Evolutionary conservation across 768 basidiomycete genomes (phyloP).

Genomic region (Xanthoconium stramineum): DNA sequence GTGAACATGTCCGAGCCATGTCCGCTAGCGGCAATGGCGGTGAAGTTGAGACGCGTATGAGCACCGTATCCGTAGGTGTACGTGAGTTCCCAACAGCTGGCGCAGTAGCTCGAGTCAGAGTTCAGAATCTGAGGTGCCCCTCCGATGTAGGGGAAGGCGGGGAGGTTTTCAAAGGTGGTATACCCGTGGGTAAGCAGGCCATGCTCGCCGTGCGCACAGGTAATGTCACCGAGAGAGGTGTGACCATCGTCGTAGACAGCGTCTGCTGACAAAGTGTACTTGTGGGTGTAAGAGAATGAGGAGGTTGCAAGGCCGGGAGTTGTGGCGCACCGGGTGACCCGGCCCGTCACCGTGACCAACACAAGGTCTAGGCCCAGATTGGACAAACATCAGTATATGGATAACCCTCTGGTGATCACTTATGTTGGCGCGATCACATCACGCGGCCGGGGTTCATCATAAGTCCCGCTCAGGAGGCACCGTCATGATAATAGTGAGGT

Average conservation of each 20-base stretch:
- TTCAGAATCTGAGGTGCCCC: conserved; percentile 47
- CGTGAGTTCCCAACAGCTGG: conserved; percentile 58
- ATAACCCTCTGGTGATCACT: no score
- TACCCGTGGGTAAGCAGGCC: conserved; percentile 16
- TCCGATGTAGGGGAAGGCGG: conserved; percentile 43
- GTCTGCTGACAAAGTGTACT: conserved; percentile 41
- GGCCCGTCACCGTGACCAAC: no score
- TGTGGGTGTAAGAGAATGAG: background rate
- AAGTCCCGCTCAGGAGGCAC: no score
- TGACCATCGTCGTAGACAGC: conserved; percentile 43
- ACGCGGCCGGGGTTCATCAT: no score
- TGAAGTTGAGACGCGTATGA: conserved; percentile 41
- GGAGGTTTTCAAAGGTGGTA: background rate
- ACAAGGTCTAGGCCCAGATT: no score
- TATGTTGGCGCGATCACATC: no score
- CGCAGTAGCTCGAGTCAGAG: conserved; percentile 48
- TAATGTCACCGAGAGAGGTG: conserved; percentile 39
- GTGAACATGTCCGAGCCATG: background rate
- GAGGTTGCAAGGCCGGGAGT: conserved; percentile 6
- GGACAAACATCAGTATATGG: no score
- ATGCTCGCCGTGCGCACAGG: conserved; percentile 51
- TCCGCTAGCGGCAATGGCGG: conserved; percentile 43
- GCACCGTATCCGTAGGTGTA: conserved; percentile 34
- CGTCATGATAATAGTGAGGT: no score
- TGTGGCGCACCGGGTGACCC: no score